Evolutionary conservation across 176 grass and related monocot genomes (phyloP), one percentile per base, ranked within the genome.

Genomic region (Dactylis glomerata): DNA sequence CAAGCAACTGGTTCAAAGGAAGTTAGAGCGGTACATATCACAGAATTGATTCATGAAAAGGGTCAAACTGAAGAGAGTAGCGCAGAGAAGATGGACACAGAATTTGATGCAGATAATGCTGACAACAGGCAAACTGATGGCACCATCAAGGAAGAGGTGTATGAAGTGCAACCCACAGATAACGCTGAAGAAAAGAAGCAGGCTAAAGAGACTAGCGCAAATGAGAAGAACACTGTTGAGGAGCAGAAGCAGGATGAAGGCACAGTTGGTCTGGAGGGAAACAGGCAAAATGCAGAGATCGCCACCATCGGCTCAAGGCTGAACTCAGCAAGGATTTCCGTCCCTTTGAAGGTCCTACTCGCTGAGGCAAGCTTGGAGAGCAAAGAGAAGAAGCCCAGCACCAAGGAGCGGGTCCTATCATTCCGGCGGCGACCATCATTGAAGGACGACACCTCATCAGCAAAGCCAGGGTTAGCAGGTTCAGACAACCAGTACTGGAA

Each of bases 331-430:
- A 89, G 87, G 57, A 22, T 77, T 17, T 82, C 66, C 22, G 87
- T 87, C 17, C 87, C 87, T 3, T 73, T 94, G 81, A 94, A 89
- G 84, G 89, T 86, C 34, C 92, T 94, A 42, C 89, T 94, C 0
- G 89, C 87, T 0, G 84, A 91, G 73, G 92, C 89, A 15, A 91
- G 82, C 6, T 19, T 75, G 32, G 92, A 91, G 87, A 82, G 62
- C 23, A 88, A 91, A 82, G 87, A 85, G 10, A 76, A 89, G 68
- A 83, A 77, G 73, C 80, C 84, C 27, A 87, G 78, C 32, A 41
- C 77, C 40, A 88, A 85, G 58, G 84, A 85, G 22, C 32, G 82
- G 15, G 85, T 84, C 8, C 3, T 87, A 59, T 82, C 89, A 1
- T 85, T 84, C n/a, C 30, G 52, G 59, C 75, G 84, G 12, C 26